Conservation (phyloP, 73 alveolate species). For the Blepharisma japonicum region DNA sequence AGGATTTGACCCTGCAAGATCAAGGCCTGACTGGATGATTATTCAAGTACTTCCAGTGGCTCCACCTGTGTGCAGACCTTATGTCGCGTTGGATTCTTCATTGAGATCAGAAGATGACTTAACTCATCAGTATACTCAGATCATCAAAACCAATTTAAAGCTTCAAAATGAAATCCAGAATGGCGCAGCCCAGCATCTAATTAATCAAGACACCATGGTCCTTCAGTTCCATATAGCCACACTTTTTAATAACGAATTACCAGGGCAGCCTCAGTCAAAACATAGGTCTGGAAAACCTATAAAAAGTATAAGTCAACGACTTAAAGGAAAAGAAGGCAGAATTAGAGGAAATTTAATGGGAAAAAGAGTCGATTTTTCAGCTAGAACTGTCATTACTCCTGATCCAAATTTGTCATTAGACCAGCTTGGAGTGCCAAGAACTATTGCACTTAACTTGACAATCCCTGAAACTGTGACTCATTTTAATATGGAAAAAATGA, state of each 20-base stretch:
- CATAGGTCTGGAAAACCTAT: slow-evolving; percentile 90
- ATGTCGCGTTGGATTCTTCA: slow-evolving; percentile 70
- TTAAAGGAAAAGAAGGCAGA: slow-evolving; percentile 99
- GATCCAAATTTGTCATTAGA: slow-evolving; percentile 99
- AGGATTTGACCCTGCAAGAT: slow-evolving; percentile 76
- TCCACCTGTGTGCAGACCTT: slow-evolving; percentile 96
- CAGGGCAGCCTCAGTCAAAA: slow-evolving; percentile 67
- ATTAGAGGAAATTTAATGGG: slow-evolving; percentile 99
- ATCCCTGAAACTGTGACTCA: slow-evolving; percentile 98
- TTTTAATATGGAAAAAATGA: slow-evolving; percentile 74
- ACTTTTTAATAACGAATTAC: slow-evolving; percentile 89
- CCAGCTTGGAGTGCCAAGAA: slow-evolving; percentile 96
- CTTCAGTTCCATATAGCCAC: slow-evolving; percentile 92
- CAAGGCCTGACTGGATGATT: slow-evolving; percentile 91
- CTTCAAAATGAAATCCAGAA: slow-evolving; percentile 43
- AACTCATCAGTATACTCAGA: slow-evolving; percentile 84
- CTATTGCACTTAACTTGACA: slow-evolving; percentile 94
- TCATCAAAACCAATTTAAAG: slow-evolving; percentile 64
- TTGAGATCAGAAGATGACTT: slow-evolving; percentile 90
- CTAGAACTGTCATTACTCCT: slow-evolving; percentile 99
- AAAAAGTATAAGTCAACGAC: slow-evolving; percentile 60
- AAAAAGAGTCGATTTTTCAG: slow-evolving; percentile 99
- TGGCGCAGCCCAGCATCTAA: slow-evolving; percentile 62
- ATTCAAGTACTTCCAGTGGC: slow-evolving; percentile 85
- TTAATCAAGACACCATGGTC: slow-evolving; percentile 58